phyloP scores from a whole-genome alignment of 2,329 filamentous ascomycete species.

The Pseudogymnoascus sp. region DNA sequence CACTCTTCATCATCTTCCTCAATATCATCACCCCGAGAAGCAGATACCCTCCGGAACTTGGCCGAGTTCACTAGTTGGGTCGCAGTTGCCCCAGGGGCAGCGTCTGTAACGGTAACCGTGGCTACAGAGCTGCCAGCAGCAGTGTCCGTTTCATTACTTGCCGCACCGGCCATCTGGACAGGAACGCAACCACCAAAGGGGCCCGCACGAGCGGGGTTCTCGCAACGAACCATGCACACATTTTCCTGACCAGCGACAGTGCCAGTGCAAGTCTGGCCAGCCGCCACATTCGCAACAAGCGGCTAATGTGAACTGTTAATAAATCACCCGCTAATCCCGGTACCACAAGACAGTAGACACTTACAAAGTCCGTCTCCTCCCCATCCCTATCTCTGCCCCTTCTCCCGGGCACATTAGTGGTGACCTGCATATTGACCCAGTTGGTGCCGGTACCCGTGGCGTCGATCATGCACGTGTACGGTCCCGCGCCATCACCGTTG shows the following conservation, averaged over 20 bases:
- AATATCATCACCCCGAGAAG: background rate
- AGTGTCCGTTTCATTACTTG: conserved; percentile 15
- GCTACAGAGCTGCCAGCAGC: conserved; percentile 13
- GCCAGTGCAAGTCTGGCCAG: conserved; percentile 48
- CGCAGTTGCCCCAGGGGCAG: background rate
- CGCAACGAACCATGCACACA: conserved; percentile 54
- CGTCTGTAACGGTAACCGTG: background rate
- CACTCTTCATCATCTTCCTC: background rate
- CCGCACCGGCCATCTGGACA: conserved; percentile 37
- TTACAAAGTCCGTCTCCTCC: conserved; percentile 29
- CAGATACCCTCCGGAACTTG: background rate
- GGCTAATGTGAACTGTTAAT: conserved; percentile 30
- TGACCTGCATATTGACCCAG: conserved; percentile 47
- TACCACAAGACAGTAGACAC: conserved; percentile 7
- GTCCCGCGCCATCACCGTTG: conserved; percentile 55
- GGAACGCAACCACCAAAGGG: conserved; percentile 55
- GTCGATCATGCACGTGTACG: conserved; percentile 51
- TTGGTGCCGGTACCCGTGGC: conserved; percentile 45
- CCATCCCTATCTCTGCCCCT: conserved; percentile 37
- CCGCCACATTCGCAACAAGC: conserved; percentile 50
- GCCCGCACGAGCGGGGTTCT: conserved; percentile 51
- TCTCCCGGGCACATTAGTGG: conserved; percentile 41
- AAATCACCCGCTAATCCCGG: background rate
- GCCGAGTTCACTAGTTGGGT: background rate
- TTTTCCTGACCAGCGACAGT: conserved; percentile 49